Conservation (phyloP, 73 alveolate species). For the Blepharisma japonicum region DNA sequence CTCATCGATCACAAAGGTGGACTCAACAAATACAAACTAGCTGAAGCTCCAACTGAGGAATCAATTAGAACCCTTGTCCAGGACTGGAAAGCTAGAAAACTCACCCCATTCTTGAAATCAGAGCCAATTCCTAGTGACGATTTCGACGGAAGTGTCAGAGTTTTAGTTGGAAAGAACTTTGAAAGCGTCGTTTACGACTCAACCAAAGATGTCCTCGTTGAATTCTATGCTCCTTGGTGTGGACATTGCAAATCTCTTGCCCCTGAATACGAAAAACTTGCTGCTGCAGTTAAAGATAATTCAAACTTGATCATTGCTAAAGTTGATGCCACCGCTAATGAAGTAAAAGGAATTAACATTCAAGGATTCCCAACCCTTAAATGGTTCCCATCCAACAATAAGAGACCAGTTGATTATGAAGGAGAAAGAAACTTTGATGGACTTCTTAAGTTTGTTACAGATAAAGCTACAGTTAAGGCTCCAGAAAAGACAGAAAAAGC, state of each 20-base stretch:
- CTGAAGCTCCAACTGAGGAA: slow-evolving; percentile 38
- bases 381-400: slow-evolving; percentile 70
- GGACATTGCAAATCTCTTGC: slow-evolving; percentile 55
- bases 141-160: slow-evolving; percentile 41
- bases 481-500: not conserved
- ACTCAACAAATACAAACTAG: slow-evolving; percentile 38
- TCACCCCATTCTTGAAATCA: slow-evolving; percentile 38
- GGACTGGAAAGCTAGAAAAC: slow-evolving; percentile 45
- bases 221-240: slow-evolving; percentile 68
- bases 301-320: slow-evolving; percentile 54
- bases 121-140: slow-evolving; percentile 41
- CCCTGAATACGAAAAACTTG: slow-evolving; percentile 61
- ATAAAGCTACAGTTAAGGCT: not conserved
- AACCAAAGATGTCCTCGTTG: slow-evolving; percentile 58
- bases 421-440: slow-evolving; percentile 35
- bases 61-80: slow-evolving; percentile 37
- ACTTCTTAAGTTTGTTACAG: slow-evolving; percentile 20
- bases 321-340: slow-evolving; percentile 80
- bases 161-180: slow-evolving; percentile 82
- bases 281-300: slow-evolving; percentile 27
- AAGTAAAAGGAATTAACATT: slow-evolving; percentile 59
- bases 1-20: slow-evolving; percentile 20
- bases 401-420: slow-evolving; percentile 54
- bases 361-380: slow-evolving; percentile 73
- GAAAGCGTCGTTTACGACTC: slow-evolving; percentile 65